Conservation (phyloP, 140 eudicot species). For the Oenanthe javanica region DNA sequence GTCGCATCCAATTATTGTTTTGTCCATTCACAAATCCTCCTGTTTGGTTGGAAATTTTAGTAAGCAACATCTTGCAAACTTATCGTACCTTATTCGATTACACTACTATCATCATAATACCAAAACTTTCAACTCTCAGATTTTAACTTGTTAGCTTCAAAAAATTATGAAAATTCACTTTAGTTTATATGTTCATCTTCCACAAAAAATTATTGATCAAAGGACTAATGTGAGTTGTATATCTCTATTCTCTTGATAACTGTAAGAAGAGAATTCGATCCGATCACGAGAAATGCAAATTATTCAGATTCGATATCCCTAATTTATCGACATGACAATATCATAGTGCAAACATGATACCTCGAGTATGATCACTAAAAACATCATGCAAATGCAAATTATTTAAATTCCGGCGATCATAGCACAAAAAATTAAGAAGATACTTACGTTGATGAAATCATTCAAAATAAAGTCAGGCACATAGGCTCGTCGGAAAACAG, state of each 20-base stretch:
- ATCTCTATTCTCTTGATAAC: background rate
- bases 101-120: background rate
- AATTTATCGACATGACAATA: background rate
- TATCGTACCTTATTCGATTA: background rate
- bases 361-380: background rate
- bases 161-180: background rate
- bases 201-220: background rate
- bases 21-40: background rate
- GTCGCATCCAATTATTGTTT: background rate
- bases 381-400: background rate
- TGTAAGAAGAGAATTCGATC: too few relatives aligned
- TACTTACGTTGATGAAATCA: slow-evolving; percentile 59
- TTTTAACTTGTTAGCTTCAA: background rate
- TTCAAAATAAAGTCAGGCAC: slow-evolving; percentile 70
- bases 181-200: background rate
- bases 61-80: background rate
- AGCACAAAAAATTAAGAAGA: background rate
- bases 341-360: background rate
- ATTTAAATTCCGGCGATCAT: background rate
- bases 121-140: too few relatives aligned
- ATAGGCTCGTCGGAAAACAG: slow-evolving; percentile 23
- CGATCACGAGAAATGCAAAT: too few relatives aligned
- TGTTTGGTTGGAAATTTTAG: background rate
- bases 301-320: background rate
- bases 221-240: too few relatives aligned